Percentiles rank a stretch among this genome's conserved stretches.
Conservation (phyloP, 768 basidiomycete species). For the Chlorophyllum brunneum region DNA sequence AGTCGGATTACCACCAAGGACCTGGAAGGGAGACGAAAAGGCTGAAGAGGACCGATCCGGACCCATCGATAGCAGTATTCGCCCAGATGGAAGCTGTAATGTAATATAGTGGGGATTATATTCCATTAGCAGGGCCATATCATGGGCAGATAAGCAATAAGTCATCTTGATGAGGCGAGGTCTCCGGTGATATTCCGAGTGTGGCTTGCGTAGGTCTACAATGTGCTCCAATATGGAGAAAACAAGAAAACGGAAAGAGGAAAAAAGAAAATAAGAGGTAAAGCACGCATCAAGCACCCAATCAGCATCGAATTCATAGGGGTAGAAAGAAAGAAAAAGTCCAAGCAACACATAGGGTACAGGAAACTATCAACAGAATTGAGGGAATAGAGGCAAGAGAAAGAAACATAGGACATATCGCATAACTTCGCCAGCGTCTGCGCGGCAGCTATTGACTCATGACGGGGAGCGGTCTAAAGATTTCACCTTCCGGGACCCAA, state of each 20-base stretch:
- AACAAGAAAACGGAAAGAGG: constrained; percentile 19
- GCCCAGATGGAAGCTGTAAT: constrained; percentile 12
- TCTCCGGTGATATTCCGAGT: constrained; percentile 6
- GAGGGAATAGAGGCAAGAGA: constrained; percentile 5
- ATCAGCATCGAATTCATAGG: constrained; percentile 10
- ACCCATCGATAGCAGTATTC: not conserved
- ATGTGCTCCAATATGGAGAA: constrained; percentile 14
- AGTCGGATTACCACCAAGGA: constrained; percentile 10
- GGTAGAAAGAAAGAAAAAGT: not conserved
- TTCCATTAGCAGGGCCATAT: constrained; percentile 10
- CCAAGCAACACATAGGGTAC: constrained; percentile 11
- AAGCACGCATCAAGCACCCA: constrained; percentile 12
- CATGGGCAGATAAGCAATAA: constrained; percentile 6
- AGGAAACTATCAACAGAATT: constrained; percentile 7
- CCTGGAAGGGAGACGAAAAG: not conserved
- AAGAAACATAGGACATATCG: constrained; percentile 5
- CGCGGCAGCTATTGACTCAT: not conserved
- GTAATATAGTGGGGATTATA: constrained; percentile 9
- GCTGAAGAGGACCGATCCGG: not conserved
- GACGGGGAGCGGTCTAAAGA: not conserved
- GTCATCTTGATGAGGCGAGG: not conserved
- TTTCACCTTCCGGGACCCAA: constrained; percentile 7
- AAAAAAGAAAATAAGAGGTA: constrained; percentile 17
- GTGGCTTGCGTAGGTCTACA: constrained; percentile 2
- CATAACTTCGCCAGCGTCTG: not conserved